Base-by-base conservation (phyloP, 2,329 filamentous ascomycete species). In the Fusarium sulawesiense region DNA sequence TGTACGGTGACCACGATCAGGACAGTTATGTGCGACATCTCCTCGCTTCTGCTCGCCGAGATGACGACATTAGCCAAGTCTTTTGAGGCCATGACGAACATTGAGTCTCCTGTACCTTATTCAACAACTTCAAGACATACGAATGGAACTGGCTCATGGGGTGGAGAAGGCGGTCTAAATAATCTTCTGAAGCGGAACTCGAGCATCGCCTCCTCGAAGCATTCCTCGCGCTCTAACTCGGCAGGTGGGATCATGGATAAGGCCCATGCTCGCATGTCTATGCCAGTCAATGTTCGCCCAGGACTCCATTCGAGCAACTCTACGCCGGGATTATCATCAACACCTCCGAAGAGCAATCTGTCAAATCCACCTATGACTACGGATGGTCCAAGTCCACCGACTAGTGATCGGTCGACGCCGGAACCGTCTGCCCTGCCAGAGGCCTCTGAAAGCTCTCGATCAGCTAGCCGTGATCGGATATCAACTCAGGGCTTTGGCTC, bases 1-100 rank as follows among this genome's bases (percentile, higher is more conserved):
- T 92, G 90, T 47, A 92, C 90, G 75, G 87, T 89, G 50, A 96
- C 93, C 3, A 96, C 93, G 2, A 90, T 94, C 78, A 93, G 92
- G 80, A 92, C 91, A 0, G 86, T 92, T 75, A 90, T 95, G 87
- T 93, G 92, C 76, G 91, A 93, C 77, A 87, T 94, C 58, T 93
- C 92, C 6, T 91, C 91, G 14, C 77, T 92, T 55, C 79, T 95
- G 48, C 83, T 95, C 23, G 91, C 91, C 21, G 92, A 93, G 79
- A 89, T 95, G 86, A 92, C 90, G 30, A 89, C 88, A 2, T 84
- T 93, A 62, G 92, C 91, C 60, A 93, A 88, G 74, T 91, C 88
- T 0, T 88, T 93, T 60, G 92, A 94, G 78, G 90, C 83, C 27
- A 86, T 92, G 81, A 90, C 91, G 6, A 90, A 88, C 6, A 90